Evolutionary conservation across 1,139 yeast species (phyloP).

Genomic region (Arxiozyma slooffiae): DNA sequence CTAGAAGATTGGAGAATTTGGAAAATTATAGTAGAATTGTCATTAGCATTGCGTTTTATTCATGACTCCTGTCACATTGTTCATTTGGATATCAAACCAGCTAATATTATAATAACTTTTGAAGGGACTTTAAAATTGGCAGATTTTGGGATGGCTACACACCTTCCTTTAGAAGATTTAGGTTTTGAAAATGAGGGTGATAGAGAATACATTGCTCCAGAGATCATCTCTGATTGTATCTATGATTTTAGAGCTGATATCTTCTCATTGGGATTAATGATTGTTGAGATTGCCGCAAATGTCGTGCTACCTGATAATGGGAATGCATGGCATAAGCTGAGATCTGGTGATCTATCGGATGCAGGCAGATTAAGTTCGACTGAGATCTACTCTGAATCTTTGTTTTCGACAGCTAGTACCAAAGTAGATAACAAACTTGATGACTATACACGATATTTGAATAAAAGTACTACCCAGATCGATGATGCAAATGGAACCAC

Average conservation of each 20-base stretch:
- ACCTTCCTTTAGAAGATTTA: constrained; percentile 35
- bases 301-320: constrained; percentile 94
- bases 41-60: constrained; percentile 69
- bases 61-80: constrained; percentile 64
- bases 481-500: constrained; percentile 1
- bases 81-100: constrained; percentile 89
- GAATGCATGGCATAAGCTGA: constrained; percentile 87
- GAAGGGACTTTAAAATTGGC: constrained; percentile 73
- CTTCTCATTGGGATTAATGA: constrained; percentile 82
- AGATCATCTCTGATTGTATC: constrained; percentile 67
- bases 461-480: constrained; percentile 2
- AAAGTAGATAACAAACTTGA: constrained; percentile 24
- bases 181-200: constrained; percentile 90
- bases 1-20: constrained; percentile 94
- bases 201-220: constrained; percentile 96
- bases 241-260: constrained; percentile 92
- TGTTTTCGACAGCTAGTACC: constrained; percentile 20
- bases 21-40: constrained; percentile 81
- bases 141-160: constrained; percentile 63
- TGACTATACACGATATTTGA: constrained; percentile 9
- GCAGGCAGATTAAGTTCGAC: constrained; percentile 81
- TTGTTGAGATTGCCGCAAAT: constrained; percentile 93
- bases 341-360: constrained; percentile 92
- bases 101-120: constrained; percentile 85
- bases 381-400: constrained; percentile 36